Conservation (phyloP, 768 basidiomycete genomes). For the Scleroderma citrinum region DNA sequence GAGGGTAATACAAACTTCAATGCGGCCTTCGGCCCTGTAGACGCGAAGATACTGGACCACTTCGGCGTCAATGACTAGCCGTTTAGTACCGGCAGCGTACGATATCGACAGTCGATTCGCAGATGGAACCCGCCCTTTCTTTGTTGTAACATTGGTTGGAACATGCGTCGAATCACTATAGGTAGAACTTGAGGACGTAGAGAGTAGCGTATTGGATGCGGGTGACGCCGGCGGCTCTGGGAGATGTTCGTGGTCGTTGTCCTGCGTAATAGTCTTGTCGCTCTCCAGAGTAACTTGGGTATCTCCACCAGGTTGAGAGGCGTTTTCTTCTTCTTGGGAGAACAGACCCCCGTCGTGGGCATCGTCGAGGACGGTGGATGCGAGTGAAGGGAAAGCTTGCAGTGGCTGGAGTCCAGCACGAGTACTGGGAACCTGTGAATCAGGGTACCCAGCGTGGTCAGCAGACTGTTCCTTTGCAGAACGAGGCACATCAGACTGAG, state of each 20-base stretch:
- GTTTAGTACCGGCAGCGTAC: conserved; percentile 82
- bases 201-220: conserved; percentile 41
- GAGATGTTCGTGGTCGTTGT: conserved; percentile 38
- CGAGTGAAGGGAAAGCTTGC: conserved; percentile 39
- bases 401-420: conserved; percentile 27
- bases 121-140: conserved; percentile 49
- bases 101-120: conserved; percentile 91
- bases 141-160: conserved; percentile 21
- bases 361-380: conserved; percentile 49
- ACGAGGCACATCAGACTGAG: conserved; percentile 36
- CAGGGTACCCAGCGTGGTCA: conserved; percentile 42
- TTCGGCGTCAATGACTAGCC: conserved; percentile 85
- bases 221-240: conserved; percentile 58
- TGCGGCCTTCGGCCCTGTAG: conserved; percentile 74
- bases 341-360: conserved; percentile 30
- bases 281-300: conserved; percentile 13
- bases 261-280: conserved; percentile 11
- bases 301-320: conserved; percentile 7
- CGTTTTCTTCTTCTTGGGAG: conserved; percentile 22
- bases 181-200: conserved; percentile 30
- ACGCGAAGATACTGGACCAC: conserved; percentile 79
- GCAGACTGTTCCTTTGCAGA: conserved; percentile 36
- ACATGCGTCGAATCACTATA: conserved; percentile 41
- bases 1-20: conserved; percentile 71
- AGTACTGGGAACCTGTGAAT: conserved; percentile 34